A percentile compares a stretch with the other conserved stretches of the same genome.
phyloP scores from a whole-genome alignment of 2,329 filamentous ascomycete species.

The Pezicula rhizophila region DNA sequence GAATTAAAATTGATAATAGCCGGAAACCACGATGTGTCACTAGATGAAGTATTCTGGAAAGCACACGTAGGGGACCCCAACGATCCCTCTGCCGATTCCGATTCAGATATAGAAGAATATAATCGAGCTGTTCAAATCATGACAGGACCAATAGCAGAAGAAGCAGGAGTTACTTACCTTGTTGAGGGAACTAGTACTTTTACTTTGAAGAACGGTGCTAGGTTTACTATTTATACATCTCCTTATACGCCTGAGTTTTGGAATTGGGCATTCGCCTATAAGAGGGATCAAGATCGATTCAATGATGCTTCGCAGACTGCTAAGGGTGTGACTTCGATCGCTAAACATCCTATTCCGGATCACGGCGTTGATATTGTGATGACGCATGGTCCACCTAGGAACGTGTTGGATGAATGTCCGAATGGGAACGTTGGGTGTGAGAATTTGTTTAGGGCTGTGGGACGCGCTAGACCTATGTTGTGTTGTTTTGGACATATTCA shows the following conservation, averaged over 20 bases:
- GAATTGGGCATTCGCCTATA: constrained; percentile 26
- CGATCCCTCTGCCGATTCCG: neutral
- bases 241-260: constrained; percentile 28
- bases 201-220: constrained; percentile 22
- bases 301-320: constrained; percentile 13
- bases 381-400: constrained; percentile 32
- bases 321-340: constrained; percentile 11
- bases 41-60: constrained; percentile 34
- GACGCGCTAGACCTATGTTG: constrained; percentile 35
- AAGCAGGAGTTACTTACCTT: constrained; percentile 25
- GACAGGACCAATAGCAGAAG: constrained; percentile 16
- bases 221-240: constrained; percentile 27
- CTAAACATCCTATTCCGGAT: constrained; percentile 12
- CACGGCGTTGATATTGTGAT: constrained; percentile 28
- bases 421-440: constrained; percentile 33
- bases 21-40: constrained; percentile 55
- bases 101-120: constrained; percentile 5
- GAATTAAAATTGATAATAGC: constrained; percentile 56
- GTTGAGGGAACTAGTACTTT: constrained; percentile 27
- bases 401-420: constrained; percentile 20
- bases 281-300: constrained; percentile 22
- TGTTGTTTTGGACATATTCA: constrained; percentile 57
- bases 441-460: constrained; percentile 38
- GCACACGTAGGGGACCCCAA: constrained; percentile 5
- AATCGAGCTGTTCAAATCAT: constrained; percentile 14